phyloP scores from a whole-genome alignment of 2,329 filamentous ascomycete species.

The Kalmusia sp. region DNA sequence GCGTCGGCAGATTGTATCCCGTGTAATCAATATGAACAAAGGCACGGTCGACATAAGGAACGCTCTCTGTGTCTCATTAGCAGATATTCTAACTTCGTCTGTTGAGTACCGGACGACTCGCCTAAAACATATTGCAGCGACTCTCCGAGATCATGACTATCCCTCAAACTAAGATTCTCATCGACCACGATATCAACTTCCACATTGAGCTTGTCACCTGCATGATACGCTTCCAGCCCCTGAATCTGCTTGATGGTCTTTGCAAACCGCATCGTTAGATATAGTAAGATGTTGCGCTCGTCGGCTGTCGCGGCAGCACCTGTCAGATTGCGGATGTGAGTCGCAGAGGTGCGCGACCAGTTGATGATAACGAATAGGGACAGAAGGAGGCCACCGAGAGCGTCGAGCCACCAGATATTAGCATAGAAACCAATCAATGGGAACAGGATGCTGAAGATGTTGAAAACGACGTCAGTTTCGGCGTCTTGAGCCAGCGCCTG shows the following conservation, averaged over 20 bases:
- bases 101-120: slow-evolving; percentile 22
- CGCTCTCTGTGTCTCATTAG: slow-evolving; percentile 61
- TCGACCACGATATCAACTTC: slow-evolving; percentile 85
- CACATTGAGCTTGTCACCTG: slow-evolving; percentile 84
- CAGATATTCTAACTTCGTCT: neutral
- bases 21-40: slow-evolving; percentile 62
- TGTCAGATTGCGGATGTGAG: slow-evolving; percentile 81
- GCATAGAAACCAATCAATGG: slow-evolving; percentile 80
- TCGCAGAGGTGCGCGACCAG: slow-evolving; percentile 75
- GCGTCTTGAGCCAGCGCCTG: slow-evolving; percentile 77
- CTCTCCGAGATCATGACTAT: slow-evolving; percentile 82
- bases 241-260: slow-evolving; percentile 87
- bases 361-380: slow-evolving; percentile 80
- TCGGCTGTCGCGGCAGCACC: slow-evolving; percentile 81
- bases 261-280: slow-evolving; percentile 92
- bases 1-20: slow-evolving; percentile 58
- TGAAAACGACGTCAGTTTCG: slow-evolving; percentile 84
- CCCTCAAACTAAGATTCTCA: slow-evolving; percentile 74
- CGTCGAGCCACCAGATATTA: slow-evolving; percentile 84
- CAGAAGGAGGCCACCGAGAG: slow-evolving; percentile 78
- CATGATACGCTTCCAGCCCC: slow-evolving; percentile 83
- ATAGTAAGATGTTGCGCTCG: slow-evolving; percentile 83
- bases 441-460: slow-evolving; percentile 86
- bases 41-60: slow-evolving; percentile 72
- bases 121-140: slow-evolving; percentile 81